These are phyloP conservation scores for Discostella stelligera DNA, from an alignment of 352 stramenopile species.

Conservation along the genomic window DNA sequence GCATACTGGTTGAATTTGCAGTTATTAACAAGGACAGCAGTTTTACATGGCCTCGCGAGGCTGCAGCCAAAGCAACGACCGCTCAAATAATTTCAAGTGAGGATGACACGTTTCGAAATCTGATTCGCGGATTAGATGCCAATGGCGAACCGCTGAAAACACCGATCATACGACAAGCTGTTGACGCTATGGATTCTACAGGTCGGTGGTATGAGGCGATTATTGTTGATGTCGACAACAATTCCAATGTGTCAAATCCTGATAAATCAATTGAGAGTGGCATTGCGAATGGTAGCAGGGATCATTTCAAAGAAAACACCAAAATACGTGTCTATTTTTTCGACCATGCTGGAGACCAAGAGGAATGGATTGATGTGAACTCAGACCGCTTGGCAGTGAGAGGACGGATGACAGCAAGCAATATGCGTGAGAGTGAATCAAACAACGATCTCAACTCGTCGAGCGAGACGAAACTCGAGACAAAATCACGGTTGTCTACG, in stretches of 20 bases:
- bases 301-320: constrained; percentile 51
- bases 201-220: constrained; percentile 80
- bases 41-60: constrained; percentile 78
- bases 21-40: constrained; percentile 62
- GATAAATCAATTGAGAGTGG: constrained; percentile 8
- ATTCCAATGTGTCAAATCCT: constrained; percentile 47
- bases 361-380: constrained; percentile 81
- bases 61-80: constrained; percentile 73
- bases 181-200: constrained; percentile 81
- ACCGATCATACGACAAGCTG: constrained; percentile 44
- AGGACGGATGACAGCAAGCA: constrained; percentile 72
- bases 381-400: constrained; percentile 72
- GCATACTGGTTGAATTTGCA: constrained; percentile 79
- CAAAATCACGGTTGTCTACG: constrained; percentile 31
- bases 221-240: constrained; percentile 67
- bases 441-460: constrained; percentile 33
- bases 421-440: constrained; percentile 29
- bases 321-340: constrained; percentile 74
- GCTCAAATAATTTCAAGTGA: constrained; percentile 66
- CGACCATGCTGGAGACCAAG: constrained; percentile 59
- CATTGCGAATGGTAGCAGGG: not conserved
- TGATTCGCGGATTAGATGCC: constrained; percentile 66
- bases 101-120: constrained; percentile 65
- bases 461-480: constrained; percentile 23
- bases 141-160: constrained; percentile 52